Evolutionary conservation across 305 asterid genomes (phyloP).

Genomic region (Fraxinus platypoda): DNA sequence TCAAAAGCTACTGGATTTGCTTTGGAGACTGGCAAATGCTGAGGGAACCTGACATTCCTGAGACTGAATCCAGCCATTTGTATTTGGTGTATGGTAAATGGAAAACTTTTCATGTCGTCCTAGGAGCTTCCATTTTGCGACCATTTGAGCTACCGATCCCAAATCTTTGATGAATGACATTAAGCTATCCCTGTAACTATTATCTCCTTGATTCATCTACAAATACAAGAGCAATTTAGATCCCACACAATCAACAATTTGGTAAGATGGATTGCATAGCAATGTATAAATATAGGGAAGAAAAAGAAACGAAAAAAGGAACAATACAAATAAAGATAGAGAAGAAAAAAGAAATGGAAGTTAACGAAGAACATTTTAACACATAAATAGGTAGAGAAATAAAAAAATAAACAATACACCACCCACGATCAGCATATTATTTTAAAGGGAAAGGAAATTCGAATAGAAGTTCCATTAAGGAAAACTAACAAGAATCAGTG

Average conservation of each 20-base stretch:
- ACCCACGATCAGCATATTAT: too few species aligned
- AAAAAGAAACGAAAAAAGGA: too few species aligned
- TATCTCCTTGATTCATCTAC: conserved; percentile 41
- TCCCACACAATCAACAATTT: not conserved
- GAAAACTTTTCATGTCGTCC: conserved; percentile 15
- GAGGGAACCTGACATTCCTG: conserved; percentile 16
- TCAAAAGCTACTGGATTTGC: not conserved
- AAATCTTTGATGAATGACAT: conserved; percentile 51
- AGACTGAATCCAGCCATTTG: not conserved
- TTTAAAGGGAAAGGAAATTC: too few species aligned
- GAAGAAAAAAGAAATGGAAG: too few species aligned
- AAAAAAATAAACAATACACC: not conserved
- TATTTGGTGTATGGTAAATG: not conserved
- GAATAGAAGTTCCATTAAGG: not conserved
- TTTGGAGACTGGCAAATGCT: conserved; percentile 12
- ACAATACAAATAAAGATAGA: too few species aligned
- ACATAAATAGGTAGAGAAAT: not conserved
- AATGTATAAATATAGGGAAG: not conserved
- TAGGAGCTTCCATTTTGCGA: conserved; percentile 53
- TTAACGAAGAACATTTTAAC: too few species aligned
- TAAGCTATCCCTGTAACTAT: conserved; percentile 58
- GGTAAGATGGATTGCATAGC: not conserved
- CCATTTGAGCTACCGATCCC: conserved; percentile 63
- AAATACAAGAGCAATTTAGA: not conserved
- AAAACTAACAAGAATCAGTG: conserved; percentile 43